Evolutionary conservation across 306 rosid genomes (phyloP).

Genomic region (Argentina anserina): DNA sequence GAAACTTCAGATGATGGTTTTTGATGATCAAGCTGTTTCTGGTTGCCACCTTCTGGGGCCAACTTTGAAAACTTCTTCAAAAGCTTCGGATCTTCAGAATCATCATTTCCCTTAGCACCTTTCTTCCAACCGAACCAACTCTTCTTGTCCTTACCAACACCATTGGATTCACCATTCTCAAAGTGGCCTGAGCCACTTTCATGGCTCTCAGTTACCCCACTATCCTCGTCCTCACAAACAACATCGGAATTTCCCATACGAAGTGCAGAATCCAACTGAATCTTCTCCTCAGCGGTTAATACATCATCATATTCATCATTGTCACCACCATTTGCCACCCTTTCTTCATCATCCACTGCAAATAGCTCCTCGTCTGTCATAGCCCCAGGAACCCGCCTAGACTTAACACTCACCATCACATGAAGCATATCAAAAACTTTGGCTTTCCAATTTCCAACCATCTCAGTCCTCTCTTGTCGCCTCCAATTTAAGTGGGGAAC

Average conservation of each 20-base stretch:
- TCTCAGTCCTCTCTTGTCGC: slow-evolving; percentile 95
- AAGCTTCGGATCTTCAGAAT: slow-evolving; percentile 66
- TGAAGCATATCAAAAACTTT: slow-evolving; percentile 96
- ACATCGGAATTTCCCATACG: slow-evolving; percentile 76
- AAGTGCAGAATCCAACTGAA: slow-evolving; percentile 91
- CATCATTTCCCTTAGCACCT: slow-evolving; percentile 57
- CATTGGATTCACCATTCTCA: slow-evolving; percentile 72
- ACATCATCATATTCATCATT: slow-evolving; percentile 90
- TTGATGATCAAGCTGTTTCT: slow-evolving; percentile 58
- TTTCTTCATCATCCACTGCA: slow-evolving; percentile 83
- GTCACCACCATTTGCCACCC: slow-evolving; percentile 65
- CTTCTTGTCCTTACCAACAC: slow-evolving; percentile 80
- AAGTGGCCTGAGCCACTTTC: slow-evolving; percentile 63
- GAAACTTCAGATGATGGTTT: slow-evolving; percentile 57
- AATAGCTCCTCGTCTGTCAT: slow-evolving; percentile 99
- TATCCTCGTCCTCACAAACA: slow-evolving; percentile 72
- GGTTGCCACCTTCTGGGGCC: slow-evolving; percentile 72
- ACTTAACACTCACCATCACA: slow-evolving; percentile 96
- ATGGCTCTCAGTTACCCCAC: slow-evolving; percentile 47
- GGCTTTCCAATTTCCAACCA: slow-evolving; percentile 97
- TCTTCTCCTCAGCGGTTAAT: slow-evolving; percentile 89
- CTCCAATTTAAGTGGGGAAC: slow-evolving; percentile 95
- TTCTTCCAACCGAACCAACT: slow-evolving; percentile 99
- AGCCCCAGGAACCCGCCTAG: slow-evolving; percentile 98
- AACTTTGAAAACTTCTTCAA: slow-evolving; percentile 68